A percentile compares a stretch with the other conserved stretches of the same genome.
Evolutionary conservation across 2,329 filamentous ascomycete genomes (phyloP).

Genomic region (Diaporthe citriasiana): DNA sequence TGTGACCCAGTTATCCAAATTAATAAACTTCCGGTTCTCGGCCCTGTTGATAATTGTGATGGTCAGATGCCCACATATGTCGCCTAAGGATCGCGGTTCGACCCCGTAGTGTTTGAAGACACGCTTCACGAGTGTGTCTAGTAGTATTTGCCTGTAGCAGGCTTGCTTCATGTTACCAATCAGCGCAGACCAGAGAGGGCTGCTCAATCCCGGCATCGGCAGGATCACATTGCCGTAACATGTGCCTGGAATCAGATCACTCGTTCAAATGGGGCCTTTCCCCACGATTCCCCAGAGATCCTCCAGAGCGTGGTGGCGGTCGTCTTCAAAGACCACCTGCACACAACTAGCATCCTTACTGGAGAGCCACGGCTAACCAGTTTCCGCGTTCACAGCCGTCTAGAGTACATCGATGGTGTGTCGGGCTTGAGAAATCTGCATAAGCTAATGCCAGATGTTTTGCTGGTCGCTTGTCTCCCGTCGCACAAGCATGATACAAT

Average conservation of each 20-base stretch:
- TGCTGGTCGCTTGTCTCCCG: background rate
- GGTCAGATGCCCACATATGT: background rate
- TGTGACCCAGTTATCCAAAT: background rate
- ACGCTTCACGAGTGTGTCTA: background rate
- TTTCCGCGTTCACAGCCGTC: background rate
- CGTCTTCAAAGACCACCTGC: conserved; percentile 15
- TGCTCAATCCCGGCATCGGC: background rate
- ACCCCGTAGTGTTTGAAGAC: background rate
- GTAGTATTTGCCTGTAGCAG: conserved; percentile 4
- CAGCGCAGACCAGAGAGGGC: conserved; percentile 16
- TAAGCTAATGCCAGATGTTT: conserved; percentile 24
- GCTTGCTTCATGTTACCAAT: background rate
- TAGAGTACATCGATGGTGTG: conserved; percentile 5
- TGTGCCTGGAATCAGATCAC: background rate
- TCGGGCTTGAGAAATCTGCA: conserved; percentile 1
- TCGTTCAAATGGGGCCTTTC: background rate
- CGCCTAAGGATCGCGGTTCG: background rate
- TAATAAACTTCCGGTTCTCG: conserved; percentile 3
- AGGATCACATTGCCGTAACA: conserved; percentile 23
- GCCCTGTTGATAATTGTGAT: conserved; percentile 6
- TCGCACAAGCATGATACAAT: conserved; percentile 1
- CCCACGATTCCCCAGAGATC: conserved; percentile 16
- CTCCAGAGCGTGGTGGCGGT: background rate
- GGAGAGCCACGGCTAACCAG: background rate
- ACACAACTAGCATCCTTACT: background rate